phyloP scores from a whole-genome alignment of 768 basidiomycete species.

The Dendrothele bispora region DNA sequence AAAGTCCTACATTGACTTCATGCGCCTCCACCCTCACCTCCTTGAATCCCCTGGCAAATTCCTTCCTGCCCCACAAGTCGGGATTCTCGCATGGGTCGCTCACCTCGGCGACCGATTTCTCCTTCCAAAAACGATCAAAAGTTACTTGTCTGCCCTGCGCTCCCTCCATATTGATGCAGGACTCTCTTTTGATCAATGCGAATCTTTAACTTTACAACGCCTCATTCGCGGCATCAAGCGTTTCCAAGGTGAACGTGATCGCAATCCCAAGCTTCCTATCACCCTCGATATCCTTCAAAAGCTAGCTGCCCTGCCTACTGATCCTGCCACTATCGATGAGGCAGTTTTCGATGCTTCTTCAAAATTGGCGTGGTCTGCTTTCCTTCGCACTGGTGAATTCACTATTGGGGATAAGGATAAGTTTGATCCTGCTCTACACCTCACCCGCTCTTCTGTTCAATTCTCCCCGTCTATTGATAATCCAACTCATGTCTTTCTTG shows the following conservation, averaged over 20 bases:
- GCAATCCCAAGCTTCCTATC: slow-evolving; percentile 25
- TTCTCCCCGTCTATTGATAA: slow-evolving; percentile 5
- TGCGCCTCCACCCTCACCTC: slow-evolving; percentile 9
- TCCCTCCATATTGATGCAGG: slow-evolving; percentile 30
- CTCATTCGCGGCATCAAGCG: slow-evolving; percentile 33
- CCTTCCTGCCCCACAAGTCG: slow-evolving; percentile 10
- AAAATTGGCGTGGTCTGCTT: slow-evolving; percentile 13
- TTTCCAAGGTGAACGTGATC: slow-evolving; percentile 22
- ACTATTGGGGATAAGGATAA: slow-evolving; percentile 8
- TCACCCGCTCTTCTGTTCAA: slow-evolving; percentile 9
- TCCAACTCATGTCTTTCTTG: slow-evolving; percentile 21
- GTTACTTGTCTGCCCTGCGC: slow-evolving; percentile 20
- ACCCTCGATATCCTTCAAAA: slow-evolving; percentile 5
- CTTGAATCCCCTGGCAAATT: slow-evolving; percentile 5
- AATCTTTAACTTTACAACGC: slow-evolving; percentile 24
- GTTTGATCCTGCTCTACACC: slow-evolving; percentile 12
- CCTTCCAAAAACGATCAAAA: slow-evolving; percentile 12
- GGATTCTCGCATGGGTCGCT: slow-evolving; percentile 14
- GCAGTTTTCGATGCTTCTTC: slow-evolving; percentile 10
- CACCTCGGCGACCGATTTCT: slow-evolving; percentile 4
- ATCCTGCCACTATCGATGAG: neutral
- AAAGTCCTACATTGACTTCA: slow-evolving; percentile 26
- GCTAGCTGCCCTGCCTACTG: neutral
- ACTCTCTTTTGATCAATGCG: slow-evolving; percentile 21
- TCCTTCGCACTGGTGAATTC: slow-evolving; percentile 11